Percentiles rank a stretch among this genome's conserved stretches.
These are phyloP conservation scores for Eutrema salsugineum DNA, from an alignment of 441 rosid species.

Conservation along the genomic window DNA sequence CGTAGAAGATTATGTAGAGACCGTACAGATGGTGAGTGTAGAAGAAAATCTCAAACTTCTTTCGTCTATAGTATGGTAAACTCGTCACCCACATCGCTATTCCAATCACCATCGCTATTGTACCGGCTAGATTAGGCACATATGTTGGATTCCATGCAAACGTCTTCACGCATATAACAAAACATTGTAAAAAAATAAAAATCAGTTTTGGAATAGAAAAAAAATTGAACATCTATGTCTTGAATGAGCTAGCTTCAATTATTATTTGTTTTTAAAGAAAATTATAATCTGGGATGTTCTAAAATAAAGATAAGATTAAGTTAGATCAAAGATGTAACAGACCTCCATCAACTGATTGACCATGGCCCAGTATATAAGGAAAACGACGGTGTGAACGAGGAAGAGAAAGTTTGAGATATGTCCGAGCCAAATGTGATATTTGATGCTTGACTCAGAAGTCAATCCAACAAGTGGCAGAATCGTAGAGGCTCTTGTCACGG, in stretches of 20 bases:
- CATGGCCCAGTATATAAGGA: constrained; percentile 41
- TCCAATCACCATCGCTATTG: constrained; percentile 48
- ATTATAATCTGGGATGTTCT: no score
- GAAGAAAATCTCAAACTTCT: constrained; percentile 62
- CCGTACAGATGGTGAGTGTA: constrained; percentile 59
- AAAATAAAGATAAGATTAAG: not conserved
- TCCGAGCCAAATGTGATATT: constrained; percentile 75
- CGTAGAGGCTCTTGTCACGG: constrained; percentile 62
- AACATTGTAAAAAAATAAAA: no score
- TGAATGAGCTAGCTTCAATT: not conserved
- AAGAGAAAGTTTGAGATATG: constrained; percentile 49
- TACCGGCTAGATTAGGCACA: constrained; percentile 50
- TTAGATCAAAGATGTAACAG: not conserved
- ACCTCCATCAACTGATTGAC: constrained; percentile 39
- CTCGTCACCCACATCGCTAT: constrained; percentile 57
- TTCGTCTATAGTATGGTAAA: constrained; percentile 44
- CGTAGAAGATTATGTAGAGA: constrained; percentile 51
- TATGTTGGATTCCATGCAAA: constrained; percentile 38
- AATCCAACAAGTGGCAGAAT: constrained; percentile 55
- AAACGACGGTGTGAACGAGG: constrained; percentile 51
- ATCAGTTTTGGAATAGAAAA: not conserved
- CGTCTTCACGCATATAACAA: constrained; percentile 34
- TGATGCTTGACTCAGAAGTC: constrained; percentile 65
- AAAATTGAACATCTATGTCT: not conserved
- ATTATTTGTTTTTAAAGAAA: no score